phyloP scores from a whole-genome alignment of 2,329 filamentous ascomycete species.

The Aspergillus niger region DNA sequence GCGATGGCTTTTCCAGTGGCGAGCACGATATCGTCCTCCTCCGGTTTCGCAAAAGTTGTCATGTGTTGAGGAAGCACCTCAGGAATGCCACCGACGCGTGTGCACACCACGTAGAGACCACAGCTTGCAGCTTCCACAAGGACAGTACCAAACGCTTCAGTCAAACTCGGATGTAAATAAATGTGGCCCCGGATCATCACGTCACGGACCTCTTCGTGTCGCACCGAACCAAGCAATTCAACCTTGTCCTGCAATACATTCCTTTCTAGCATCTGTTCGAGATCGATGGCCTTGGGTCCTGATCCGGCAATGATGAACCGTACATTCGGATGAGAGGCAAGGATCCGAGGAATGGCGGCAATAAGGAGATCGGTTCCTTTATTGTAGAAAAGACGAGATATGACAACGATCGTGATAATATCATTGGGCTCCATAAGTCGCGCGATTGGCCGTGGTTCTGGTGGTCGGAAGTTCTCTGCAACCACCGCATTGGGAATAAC shows the following conservation, averaged over 20 bases:
- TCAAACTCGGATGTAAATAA: conserved; percentile 91
- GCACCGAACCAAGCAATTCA: conserved; percentile 85
- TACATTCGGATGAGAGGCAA: conserved; percentile 86
- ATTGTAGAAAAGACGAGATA: conserved; percentile 97
- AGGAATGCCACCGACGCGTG: conserved; percentile 92
- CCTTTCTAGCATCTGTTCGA: conserved; percentile 97
- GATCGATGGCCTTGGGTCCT: conserved; percentile 92
- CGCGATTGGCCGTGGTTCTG: conserved; percentile 57
- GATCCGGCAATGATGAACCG: conserved; percentile 96
- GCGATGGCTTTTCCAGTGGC: conserved; percentile 89
- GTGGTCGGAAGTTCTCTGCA: conserved; percentile 87
- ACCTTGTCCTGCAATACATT: conserved; percentile 93
- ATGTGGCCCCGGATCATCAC: conserved; percentile 98
- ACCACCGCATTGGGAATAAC: conserved; percentile 98
- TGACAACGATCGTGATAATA: conserved; percentile 92
- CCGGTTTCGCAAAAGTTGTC: conserved; percentile 95
- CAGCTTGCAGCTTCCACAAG: conserved; percentile 97
- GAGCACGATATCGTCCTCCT: conserved; percentile 89
- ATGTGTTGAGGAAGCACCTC: conserved; percentile 95
- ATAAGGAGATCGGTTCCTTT: conserved; percentile 98
- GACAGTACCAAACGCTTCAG: conserved; percentile 96
- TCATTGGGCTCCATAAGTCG: conserved; percentile 78
- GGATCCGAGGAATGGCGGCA: conserved; percentile 88
- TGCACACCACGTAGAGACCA: conserved; percentile 94
- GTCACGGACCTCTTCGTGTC: conserved; percentile 94